phyloP scores from a whole-genome alignment of 495 filamentous ascomycete genomes.

The Lasiosphaeria ovina region DNA sequence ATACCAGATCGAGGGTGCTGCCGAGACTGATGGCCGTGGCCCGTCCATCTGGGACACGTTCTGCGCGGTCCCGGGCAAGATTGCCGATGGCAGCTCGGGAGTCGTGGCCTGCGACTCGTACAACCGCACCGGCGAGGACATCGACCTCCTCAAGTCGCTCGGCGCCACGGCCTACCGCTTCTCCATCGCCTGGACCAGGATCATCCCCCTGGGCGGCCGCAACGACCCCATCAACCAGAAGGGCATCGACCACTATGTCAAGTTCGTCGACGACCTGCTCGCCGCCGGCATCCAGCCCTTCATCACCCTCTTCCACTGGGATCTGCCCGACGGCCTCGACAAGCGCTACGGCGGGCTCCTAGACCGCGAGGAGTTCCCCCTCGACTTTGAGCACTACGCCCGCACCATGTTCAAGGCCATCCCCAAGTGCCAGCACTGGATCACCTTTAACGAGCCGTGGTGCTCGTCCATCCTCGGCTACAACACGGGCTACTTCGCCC shows the following conservation, averaged over 20 bases:
- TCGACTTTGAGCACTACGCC: slow-evolving; percentile 61
- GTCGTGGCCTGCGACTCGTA: slow-evolving; percentile 76
- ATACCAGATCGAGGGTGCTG: slow-evolving; percentile 75
- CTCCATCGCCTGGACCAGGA: slow-evolving; percentile 71
- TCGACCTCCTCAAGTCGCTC: slow-evolving; percentile 64
- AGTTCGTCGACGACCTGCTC: slow-evolving; percentile 59
- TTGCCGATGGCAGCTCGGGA: slow-evolving; percentile 66
- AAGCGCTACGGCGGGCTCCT: slow-evolving; percentile 61
- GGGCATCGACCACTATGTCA: slow-evolving; percentile 58
- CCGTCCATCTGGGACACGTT: slow-evolving; percentile 79
- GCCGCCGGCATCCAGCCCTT: slow-evolving; percentile 59
- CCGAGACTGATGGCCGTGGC: slow-evolving; percentile 64
- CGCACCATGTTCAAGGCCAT: slow-evolving; percentile 56
- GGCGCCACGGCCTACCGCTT: slow-evolving; percentile 69
- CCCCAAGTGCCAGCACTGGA: slow-evolving; percentile 62
- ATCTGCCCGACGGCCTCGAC: slow-evolving; percentile 58
- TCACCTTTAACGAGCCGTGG: slow-evolving; percentile 67
- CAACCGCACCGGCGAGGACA: slow-evolving; percentile 69
- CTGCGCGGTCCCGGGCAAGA: slow-evolving; percentile 70
- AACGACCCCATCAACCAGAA: slow-evolving; percentile 61
- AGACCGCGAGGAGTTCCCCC: slow-evolving; percentile 57
- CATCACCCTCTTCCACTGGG: slow-evolving; percentile 66
- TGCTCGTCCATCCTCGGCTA: slow-evolving; percentile 61
- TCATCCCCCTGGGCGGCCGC: slow-evolving; percentile 65
- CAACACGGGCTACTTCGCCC: slow-evolving; percentile 58